These are phyloP conservation scores for Epichloe hybrida DNA, from an alignment of 2,329 filamentous ascomycete species.

Conservation along the genomic window DNA sequence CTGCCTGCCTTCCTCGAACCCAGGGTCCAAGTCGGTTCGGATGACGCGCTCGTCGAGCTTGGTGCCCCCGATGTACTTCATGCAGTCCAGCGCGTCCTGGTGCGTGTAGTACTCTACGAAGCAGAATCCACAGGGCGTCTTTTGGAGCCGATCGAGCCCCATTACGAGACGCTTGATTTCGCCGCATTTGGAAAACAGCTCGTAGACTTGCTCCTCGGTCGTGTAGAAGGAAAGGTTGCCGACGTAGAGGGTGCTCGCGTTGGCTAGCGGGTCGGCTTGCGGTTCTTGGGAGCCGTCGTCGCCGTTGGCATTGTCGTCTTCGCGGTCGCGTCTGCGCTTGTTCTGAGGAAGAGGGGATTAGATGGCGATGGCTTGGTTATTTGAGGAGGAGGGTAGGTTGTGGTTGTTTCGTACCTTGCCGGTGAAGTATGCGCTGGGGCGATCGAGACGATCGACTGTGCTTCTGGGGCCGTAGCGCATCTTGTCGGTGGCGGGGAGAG, in stretches of 20 bases:
- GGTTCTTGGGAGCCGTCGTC: conserved; percentile 32
- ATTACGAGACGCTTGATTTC: conserved; percentile 97
- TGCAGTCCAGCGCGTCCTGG: conserved; percentile 89
- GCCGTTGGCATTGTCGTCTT: conserved; percentile 33
- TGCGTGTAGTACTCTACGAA: conserved; percentile 99
- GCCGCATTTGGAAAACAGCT: conserved; percentile 89
- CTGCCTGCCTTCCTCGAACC: conserved; percentile 90
- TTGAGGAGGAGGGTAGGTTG: background rate
- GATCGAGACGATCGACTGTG: conserved; percentile 86
- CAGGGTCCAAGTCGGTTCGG: conserved; percentile 85
- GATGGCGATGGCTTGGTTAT: background rate
- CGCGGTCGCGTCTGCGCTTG: conserved; percentile 55
- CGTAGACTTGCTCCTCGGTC: conserved; percentile 96
- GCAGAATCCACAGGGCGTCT: conserved; percentile 97
- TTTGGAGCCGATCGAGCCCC: conserved; percentile 92
- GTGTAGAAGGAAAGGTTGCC: conserved; percentile 98
- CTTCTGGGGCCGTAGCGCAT: conserved; percentile 40
- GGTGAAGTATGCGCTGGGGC: conserved; percentile 85
- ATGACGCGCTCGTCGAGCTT: conserved; percentile 97
- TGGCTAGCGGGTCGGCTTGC: conserved; percentile 54
- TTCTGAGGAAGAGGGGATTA: conserved; percentile 33
- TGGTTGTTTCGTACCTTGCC: conserved; percentile 49
- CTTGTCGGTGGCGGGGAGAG: background rate
- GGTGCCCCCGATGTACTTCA: conserved; percentile 99
- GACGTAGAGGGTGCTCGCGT: conserved; percentile 92